Base-by-base conservation (phyloP, 2,329 filamentous ascomycete genomes). In the Botrytis tulipae region DNA sequence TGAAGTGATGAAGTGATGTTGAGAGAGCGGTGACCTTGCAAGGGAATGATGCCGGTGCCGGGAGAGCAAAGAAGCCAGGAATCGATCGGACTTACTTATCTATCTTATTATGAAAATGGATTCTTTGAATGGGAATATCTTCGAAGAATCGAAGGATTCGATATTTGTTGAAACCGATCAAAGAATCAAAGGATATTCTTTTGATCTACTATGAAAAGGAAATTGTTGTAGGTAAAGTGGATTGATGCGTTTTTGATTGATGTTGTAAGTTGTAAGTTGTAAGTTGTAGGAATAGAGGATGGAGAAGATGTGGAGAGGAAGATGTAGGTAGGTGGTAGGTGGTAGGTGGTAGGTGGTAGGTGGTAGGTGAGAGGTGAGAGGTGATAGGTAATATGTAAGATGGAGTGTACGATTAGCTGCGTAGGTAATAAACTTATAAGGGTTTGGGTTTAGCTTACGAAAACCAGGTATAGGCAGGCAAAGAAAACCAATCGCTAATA, bases 81-180 rank as follows among this genome's bases (percentile, higher is more conserved):
- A 48, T 54, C 22, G 46, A 51, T 51, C 48, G 48, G 48, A 68
- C 46, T 40, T 40, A 68, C 46, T 29, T n/a, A 37, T 40, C 44
- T 67, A 40, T 54, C 4, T 20, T 10, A 51, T 37, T 7, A 40
- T 67, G 63, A 22, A 12, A 16, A 68, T 54, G 25, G 37, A 18
- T 29, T 12, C 32, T 54, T 54, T 54, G 35, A 4, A 54, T 54
- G 7, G 7, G 18, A 18, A 18, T 35, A 66, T 35, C 35, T 40
- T 63, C 18, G 44, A 67, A 54, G 32, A n/a, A 71, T 66, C 57
- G 59, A 62, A 65, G 59, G 16, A 57, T 66, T 22, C 51, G 46
- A 61, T 40, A 42, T 18, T 42, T 42, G 18, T 42, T 42, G 25
- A 18, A 54, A 71, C 35, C 59, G 70, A 71, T 62, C 59, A 40